These are phyloP conservation scores for Aspergillus sclerotioniger DNA, from an alignment of 495 filamentous ascomycete genomes.

Conservation along the genomic window DNA sequence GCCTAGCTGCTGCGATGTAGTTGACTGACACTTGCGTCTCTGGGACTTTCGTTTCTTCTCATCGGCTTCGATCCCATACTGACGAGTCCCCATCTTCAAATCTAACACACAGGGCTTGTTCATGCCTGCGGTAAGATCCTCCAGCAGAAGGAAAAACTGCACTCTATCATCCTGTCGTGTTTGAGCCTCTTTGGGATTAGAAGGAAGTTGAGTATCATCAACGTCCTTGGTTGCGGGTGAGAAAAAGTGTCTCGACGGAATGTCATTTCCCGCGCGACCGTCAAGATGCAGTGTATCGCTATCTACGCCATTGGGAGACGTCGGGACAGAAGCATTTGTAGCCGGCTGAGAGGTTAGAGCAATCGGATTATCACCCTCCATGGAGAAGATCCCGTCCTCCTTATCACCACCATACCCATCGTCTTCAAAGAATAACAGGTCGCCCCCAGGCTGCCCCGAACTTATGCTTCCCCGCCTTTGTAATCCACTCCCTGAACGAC, in stretches of 20 bases:
- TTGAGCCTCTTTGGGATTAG: conserved; percentile 81
- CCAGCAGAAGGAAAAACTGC: conserved; percentile 91
- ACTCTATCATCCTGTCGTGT: conserved; percentile 67
- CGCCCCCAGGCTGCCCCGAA: conserved; percentile 57
- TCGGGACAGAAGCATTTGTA: conserved; percentile 8
- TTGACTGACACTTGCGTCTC: conserved; percentile 84
- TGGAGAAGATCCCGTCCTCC: conserved; percentile 72
- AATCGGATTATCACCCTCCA: conserved; percentile 57
- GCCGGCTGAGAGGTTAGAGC: conserved; percentile 12
- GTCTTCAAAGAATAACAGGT: conserved; percentile 81
- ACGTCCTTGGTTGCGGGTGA: conserved; percentile 11
- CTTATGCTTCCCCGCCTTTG: conserved; percentile 65
- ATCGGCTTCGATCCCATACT: conserved; percentile 91
- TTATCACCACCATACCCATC: conserved; percentile 77
- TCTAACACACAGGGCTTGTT: conserved; percentile 93
- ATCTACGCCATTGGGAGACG: conserved; percentile 1
- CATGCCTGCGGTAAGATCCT: conserved; percentile 97
- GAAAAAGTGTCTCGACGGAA: neutral
- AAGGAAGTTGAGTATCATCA: conserved; percentile 39
- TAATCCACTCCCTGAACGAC: conserved; percentile 79
- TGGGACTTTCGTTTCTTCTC: conserved; percentile 93
- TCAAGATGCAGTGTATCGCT: conserved; percentile 6
- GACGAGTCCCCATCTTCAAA: conserved; percentile 98
- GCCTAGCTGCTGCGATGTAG: conserved; percentile 86
- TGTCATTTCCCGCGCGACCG: neutral